Conservation (phyloP, 2,329 filamentous ascomycete species). For the Immersiporthe knoxdaviesiana region DNA sequence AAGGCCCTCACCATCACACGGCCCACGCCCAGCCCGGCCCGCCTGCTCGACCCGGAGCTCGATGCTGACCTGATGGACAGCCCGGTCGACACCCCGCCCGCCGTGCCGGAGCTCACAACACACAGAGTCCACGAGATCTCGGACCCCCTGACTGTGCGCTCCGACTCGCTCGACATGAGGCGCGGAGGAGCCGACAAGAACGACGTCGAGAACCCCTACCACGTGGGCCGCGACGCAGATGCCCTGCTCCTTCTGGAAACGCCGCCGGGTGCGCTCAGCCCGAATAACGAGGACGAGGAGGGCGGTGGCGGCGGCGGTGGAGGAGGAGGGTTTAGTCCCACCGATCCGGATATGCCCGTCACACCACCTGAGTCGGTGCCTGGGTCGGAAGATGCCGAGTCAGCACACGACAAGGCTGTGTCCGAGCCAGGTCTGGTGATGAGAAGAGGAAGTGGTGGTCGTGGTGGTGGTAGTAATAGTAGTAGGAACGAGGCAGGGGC, state of each 20-base stretch:
- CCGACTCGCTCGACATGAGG: conserved; percentile 14
- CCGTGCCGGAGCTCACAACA: conserved; percentile 12
- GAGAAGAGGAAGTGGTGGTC: neutral
- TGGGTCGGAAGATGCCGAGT: neutral
- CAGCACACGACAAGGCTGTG: neutral
- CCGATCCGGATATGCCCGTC: conserved; percentile 12
- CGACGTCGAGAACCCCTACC: conserved; percentile 21
- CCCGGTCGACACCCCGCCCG: conserved; percentile 22
- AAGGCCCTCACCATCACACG: conserved; percentile 23
- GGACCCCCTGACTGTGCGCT: conserved; percentile 10
- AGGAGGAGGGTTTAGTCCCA: conserved; percentile 21
- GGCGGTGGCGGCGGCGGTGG: conserved; percentile 17
- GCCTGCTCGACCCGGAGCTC: conserved; percentile 33
- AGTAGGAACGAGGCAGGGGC: neutral
- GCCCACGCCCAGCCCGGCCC: conserved; percentile 27
- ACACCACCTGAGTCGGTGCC: conserved; percentile 21
- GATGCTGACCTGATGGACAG: conserved; percentile 32
- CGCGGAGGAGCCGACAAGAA: neutral
- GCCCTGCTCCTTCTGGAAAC: conserved; percentile 24
- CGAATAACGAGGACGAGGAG: conserved; percentile 16
- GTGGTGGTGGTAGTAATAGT: neutral
- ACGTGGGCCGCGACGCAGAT: conserved; percentile 23
- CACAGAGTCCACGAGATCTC: conserved; percentile 22
- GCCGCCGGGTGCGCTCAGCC: conserved; percentile 20
- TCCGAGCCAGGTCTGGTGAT: neutral